These are phyloP conservation scores for Peterozyma xylosa DNA, from an alignment of 805 yeast genomes.

Conservation along the genomic window DNA sequence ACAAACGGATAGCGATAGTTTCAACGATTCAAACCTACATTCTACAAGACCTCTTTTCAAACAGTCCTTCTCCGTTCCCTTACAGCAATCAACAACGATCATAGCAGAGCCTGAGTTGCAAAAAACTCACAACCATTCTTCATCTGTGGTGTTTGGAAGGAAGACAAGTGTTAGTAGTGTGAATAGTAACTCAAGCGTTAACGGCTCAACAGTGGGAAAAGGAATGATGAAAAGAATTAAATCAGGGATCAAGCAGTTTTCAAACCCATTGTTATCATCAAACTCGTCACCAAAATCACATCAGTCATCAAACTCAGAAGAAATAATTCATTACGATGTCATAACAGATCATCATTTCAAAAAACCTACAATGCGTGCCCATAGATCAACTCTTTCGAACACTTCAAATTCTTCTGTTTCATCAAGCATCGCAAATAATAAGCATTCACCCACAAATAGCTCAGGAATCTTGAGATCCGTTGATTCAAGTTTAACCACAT, in stretches of 20 bases:
- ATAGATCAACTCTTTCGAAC: conserved; percentile 2
- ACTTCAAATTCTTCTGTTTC: conserved; percentile 4
- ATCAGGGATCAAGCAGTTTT: conserved; percentile 3
- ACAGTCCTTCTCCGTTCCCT: neutral
- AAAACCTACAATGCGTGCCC: conserved; percentile 3
- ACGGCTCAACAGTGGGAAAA: neutral
- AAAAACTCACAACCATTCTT: too few relatives aligned
- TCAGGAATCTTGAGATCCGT: neutral
- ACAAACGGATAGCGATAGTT: too few relatives aligned
- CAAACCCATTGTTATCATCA: conserved; percentile 1
- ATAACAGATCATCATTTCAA: neutral
- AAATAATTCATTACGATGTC: neutral
- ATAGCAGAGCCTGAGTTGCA: neutral
- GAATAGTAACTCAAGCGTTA: neutral
- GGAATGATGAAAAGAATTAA: conserved; percentile 4
- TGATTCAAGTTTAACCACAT: neutral
- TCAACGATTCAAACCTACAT: too few relatives aligned
- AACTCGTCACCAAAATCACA: neutral
- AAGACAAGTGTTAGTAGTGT: conserved; percentile 5
- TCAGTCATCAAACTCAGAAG: neutral
- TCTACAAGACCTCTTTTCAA: too few relatives aligned
- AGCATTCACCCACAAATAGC: conserved; percentile 5
- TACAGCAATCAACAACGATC: neutral
- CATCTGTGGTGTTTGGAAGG: too few relatives aligned
- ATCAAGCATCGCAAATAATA: neutral